Conservation (phyloP, 1,284 basidiomycete species). For the Cryptococcus wingfieldii region DNA sequence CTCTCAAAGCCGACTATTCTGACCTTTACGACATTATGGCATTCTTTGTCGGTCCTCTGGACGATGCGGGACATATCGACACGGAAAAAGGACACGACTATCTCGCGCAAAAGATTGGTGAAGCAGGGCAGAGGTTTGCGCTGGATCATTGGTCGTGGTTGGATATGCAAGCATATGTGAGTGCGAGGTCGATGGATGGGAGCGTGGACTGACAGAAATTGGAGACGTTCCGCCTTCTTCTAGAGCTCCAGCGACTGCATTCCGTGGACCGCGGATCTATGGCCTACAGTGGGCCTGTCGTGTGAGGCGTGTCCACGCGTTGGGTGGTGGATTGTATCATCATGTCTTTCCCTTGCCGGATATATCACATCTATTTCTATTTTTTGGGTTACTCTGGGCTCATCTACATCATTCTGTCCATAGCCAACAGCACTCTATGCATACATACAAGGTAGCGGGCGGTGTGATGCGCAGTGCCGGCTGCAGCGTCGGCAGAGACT, state of each 20-base stretch:
- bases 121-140: constrained; percentile 50
- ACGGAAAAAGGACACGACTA: constrained; percentile 43
- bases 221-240: constrained; percentile 45
- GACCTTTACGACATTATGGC: constrained; percentile 53
- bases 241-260: constrained; percentile 43
- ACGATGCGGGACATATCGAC: constrained; percentile 40
- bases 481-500: no score
- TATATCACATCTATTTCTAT: no score
- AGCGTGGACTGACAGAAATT: not conserved
- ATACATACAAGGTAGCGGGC: no score
- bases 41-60: constrained; percentile 49
- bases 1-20: constrained; percentile 50
- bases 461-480: no score
- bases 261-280: constrained; percentile 37
- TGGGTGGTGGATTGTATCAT: no score
- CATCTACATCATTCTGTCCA: no score
- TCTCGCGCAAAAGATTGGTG: constrained; percentile 52
- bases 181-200: constrained; percentile 4
- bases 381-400: no score
- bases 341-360: no score
- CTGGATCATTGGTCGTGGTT: constrained; percentile 51
- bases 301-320: no score
- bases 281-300: constrained; percentile 11
- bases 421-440: no score
- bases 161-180: constrained; percentile 52